Evolutionary conservation across 2,329 filamentous ascomycete genomes (phyloP).

Genomic region (Apiospora malaysiana): DNA sequence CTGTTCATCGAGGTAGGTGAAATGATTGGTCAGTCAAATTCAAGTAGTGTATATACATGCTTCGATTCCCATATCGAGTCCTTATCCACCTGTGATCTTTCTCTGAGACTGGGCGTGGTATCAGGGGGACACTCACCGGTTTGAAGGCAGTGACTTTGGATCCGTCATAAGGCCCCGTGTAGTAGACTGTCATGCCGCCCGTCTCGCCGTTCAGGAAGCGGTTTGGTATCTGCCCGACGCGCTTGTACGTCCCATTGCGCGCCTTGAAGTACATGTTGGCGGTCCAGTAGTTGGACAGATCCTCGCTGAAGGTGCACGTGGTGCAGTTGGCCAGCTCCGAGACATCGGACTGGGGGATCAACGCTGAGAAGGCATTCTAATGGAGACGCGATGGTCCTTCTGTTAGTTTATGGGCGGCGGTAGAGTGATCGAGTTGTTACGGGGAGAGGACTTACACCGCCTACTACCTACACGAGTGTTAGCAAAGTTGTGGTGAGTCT

Average conservation of each 20-base stretch:
- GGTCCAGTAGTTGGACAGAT: conserved; percentile 73
- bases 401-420: conserved; percentile 30
- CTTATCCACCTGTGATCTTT: too few relatives aligned
- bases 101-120: too few relatives aligned
- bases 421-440: conserved; percentile 34
- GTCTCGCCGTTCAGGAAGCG: conserved; percentile 32
- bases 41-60: too few relatives aligned
- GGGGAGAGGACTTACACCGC: conserved; percentile 34
- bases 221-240: conserved; percentile 36
- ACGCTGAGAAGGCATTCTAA: conserved; percentile 32
- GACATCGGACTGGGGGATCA: conserved; percentile 10
- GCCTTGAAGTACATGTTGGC: conserved; percentile 59
- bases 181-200: conserved; percentile 40
- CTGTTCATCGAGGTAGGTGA: conserved; percentile 31
- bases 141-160: conserved; percentile 49
- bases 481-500: background rate
- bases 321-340: conserved; percentile 58
- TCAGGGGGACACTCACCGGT: conserved; percentile 40
- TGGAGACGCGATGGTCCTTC: conserved; percentile 27
- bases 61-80: too few relatives aligned
- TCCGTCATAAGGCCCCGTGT: conserved; percentile 35
- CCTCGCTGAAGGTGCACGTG: conserved; percentile 66
- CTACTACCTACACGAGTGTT: conserved; percentile 28
- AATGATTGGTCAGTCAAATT: background rate
- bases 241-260: conserved; percentile 56